Percentiles rank a stretch among this genome's conserved stretches.
phyloP scores from a whole-genome alignment of 768 basidiomycete genomes.

The Daedaleopsis sinensis region DNA sequence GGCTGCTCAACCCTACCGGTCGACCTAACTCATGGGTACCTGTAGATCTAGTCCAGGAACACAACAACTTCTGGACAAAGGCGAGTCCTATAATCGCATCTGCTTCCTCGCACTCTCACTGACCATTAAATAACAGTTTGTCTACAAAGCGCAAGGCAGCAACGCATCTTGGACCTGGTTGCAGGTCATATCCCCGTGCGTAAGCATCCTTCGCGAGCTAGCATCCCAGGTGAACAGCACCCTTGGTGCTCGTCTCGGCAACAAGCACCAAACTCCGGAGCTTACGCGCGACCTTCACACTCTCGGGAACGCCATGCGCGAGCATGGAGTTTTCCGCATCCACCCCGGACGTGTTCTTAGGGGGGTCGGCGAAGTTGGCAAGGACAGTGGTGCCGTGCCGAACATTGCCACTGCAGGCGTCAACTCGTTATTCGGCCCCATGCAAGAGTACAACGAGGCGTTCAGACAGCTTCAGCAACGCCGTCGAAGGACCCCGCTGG shows the following conservation, averaged over 20 bases:
- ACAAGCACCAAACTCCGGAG: conserved; percentile 32
- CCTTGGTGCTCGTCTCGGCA: conserved; percentile 36
- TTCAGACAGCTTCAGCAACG: conserved; percentile 25
- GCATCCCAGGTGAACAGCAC: conserved; percentile 26
- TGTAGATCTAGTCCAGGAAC: conserved; percentile 40
- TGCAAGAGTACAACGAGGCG: conserved; percentile 31
- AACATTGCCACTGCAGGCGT: conserved; percentile 25
- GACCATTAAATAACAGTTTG: conserved; percentile 12
- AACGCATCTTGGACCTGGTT: conserved; percentile 42
- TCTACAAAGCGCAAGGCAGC: conserved; percentile 37
- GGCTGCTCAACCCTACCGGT: conserved; percentile 36
- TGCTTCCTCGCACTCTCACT: not conserved
- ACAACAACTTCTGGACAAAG: conserved; percentile 39
- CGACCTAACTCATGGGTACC: conserved; percentile 27
- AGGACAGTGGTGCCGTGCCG: not conserved
- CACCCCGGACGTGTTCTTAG: conserved; percentile 26
- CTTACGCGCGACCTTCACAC: conserved; percentile 33
- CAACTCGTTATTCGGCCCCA: conserved; percentile 24
- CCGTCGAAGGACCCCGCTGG: not conserved
- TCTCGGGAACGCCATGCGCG: conserved; percentile 22
- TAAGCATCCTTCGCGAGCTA: conserved; percentile 30
- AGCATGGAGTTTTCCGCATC: conserved; percentile 22
- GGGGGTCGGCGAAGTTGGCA: conserved; percentile 6
- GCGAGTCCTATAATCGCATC: conserved; percentile 15
- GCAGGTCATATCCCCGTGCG: conserved; percentile 32